Base-by-base conservation (phyloP, 202 grass and related monocot species). In the Hordeum pubiflorum region DNA sequence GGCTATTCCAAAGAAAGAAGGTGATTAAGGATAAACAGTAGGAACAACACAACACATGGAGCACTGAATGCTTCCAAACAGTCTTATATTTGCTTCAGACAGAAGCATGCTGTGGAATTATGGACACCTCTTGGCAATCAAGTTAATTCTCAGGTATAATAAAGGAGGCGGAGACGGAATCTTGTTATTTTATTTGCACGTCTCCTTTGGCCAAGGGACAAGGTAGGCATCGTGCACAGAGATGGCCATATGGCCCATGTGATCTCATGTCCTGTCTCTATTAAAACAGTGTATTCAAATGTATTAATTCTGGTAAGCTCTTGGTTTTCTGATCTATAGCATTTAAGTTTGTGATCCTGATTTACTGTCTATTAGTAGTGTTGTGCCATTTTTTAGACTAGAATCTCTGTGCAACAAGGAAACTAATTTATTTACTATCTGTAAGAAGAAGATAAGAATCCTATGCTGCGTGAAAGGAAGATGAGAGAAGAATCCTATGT, bases 171-270 rank as follows among this genome's bases (percentile, higher is more conserved):
- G 31, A 27, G 24, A 70, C n/a, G 4, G 10, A 68, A 79, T 82
- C 64, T 70, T 75, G 5, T 2, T 89, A 82, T 70, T 83, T 75
- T 89, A 76, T 89, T 80, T 86, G 69, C 79, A 83, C 48, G 74
- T 44, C 80, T 83, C 24, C 33, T 71, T 69, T 56, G 75, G 41
- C 63, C 34, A 70, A 55, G 75, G 32, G 48, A 52, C 61, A 86
- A 74, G 15, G 33, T 41, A 83, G 27, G 48, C 83, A 80, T 81
- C 43, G 55, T 75, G 75, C 69, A 70, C 34, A 90, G 69, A 75
- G 75, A 80, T 69, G 34, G 68, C 2, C 22, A 74, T 79, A 68
- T 68, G 46, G 7, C 55, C 62, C 79, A 90, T 76, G 84, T 80
- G 84, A 83, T 33, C 40, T 58, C 43, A 89, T 29, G 31, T n/a